Evolutionary conservation across 2,329 filamentous ascomycete genomes (phyloP), one percentile per base, ranked within the genome.

Genomic region (Biscogniauxia marginata): DNA sequence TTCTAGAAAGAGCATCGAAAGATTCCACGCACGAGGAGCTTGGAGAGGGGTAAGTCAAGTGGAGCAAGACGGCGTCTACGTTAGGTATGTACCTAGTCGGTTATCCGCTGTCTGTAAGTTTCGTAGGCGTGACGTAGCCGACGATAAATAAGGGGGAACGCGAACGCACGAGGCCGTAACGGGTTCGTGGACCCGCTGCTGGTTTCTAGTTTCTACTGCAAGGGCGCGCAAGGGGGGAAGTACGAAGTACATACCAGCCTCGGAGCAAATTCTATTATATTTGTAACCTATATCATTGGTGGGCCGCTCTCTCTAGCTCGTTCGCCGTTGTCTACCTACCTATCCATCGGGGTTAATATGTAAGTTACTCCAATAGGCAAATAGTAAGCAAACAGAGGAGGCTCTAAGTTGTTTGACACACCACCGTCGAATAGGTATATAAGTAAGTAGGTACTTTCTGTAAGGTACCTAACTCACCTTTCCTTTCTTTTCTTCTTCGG

Each of bases 161-260:
- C 16, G 23, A 30, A 49, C 25, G 48, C 48, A 49, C 18, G 23
- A 49, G 22, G n/a, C 48, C 48, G 48, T 34, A 30, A 49, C 48
- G 48, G 48, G 48, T 18, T n/a, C 5, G 13, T n/a, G 16, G 48
- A 39, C 30, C 30, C 9, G 30, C 30, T 39, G 30, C 4, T 39
- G 6, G 6, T 25, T 25, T 25, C n/a, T n/a, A n/a, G n/a, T 25
- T 39, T 39, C 13, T 39, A 16, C 30, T 11, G 30, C 30, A 39
- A 16, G n/a, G 30, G n/a, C 30, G 30, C 30, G n/a, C 30, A 11
- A 39, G n/a, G n/a, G 30, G 30, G n/a, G n/a, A 11, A 39, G 13
- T 6, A 39, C 30, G 30, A 39, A 16, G 30, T 34, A 25, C 6
- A 25, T 6, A 25, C 24, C 24, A 25, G 24, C n/a, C n/a, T n/a